Evolutionary conservation across 306 rosid species (phyloP), one percentile per base, ranked within the genome.

Genomic region (Cucurbita pepo): DNA sequence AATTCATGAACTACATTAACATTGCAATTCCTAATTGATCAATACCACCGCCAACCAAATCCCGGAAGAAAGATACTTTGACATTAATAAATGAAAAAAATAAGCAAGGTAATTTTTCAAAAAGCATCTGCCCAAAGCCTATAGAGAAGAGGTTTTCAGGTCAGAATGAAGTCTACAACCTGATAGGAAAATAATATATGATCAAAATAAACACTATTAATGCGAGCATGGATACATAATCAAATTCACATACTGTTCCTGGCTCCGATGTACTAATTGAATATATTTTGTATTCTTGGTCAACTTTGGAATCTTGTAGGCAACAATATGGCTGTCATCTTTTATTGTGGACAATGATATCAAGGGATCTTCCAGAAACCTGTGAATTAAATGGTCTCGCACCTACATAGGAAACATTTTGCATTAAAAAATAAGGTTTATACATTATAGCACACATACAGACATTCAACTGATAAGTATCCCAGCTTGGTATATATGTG

Each of bases 261-360:
- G 81, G 30, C 77, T 91, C 61, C 95, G 96, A 76, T 90, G 98
- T 71, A 90, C 76, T 83, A 90, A 78, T 86, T 94, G 97, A 72
- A 94, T 85, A 88, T 90, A 87, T 82, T 87, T 94, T 8, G 85
- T 79, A 75, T 82, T 88, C 77, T 89, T 90, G 52, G 77, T 85
- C 54, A 76, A 82, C 86, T 89, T 94, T 19, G 83, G 86, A 84
- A 87, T 82, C 85, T 83, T 87, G 89, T 89, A 94, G 50, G 90
- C 98, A 56, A 84, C 94, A 74, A 94, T 88, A 74, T 73, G 92
- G 67, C 87, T 96, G 82, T 94, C 98, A 78, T 94, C 97, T 81
- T 89, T 94, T 72, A 90, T 80, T 18, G 90, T 80, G 69, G 97
- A 88, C 83, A 93, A 81, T 62, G 79, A 85, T 71, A 79, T 82